These are phyloP conservation scores for Diaporthe ilicicola DNA, from an alignment of 2,329 filamentous ascomycete genomes.

Conservation along the genomic window DNA sequence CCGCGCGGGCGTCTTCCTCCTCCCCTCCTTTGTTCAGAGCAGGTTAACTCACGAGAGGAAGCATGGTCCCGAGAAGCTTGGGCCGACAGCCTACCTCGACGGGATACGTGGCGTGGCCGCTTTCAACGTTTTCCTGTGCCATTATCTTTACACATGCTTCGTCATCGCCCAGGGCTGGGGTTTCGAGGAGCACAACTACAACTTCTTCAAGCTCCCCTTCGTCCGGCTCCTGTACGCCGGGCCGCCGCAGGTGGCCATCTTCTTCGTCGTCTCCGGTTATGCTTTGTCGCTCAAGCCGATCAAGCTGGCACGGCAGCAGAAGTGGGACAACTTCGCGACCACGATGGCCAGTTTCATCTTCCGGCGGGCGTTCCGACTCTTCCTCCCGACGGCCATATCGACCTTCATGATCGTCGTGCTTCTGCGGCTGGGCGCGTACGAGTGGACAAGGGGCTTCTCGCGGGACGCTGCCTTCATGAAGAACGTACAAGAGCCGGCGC, in stretches of 20 bases:
- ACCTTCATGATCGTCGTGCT: conserved; percentile 57
- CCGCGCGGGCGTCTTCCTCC: conserved; percentile 53
- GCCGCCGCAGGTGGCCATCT: conserved; percentile 65
- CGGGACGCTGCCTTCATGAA: conserved; percentile 52
- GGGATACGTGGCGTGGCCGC: conserved; percentile 66
- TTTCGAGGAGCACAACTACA: conserved; percentile 51
- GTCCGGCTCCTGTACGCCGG: conserved; percentile 63
- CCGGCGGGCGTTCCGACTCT: conserved; percentile 60
- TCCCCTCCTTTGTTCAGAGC: conserved; percentile 62
- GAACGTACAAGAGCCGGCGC: conserved; percentile 60
- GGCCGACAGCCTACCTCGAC: conserved; percentile 65
- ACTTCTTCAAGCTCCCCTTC: conserved; percentile 61
- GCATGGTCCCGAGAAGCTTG: conserved; percentile 49
- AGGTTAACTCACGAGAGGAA: conserved; percentile 50
- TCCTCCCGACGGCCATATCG: conserved; percentile 59
- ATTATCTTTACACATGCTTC: conserved; percentile 63
- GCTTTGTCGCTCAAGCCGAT: conserved; percentile 64
- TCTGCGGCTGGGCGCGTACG: conserved; percentile 56
- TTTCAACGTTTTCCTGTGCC: conserved; percentile 65
- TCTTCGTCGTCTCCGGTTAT: conserved; percentile 71
- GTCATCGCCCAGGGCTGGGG: conserved; percentile 61
- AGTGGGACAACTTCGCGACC: conserved; percentile 50
- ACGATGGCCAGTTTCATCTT: conserved; percentile 61
- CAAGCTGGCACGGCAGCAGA: conserved; percentile 45
- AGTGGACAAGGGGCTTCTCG: conserved; percentile 57